A percentile compares a stretch with the other conserved stretches of the same genome.
Evolutionary conservation across 2,329 filamentous ascomycete genomes (phyloP).

Genomic region (Eutypella sp.): DNA sequence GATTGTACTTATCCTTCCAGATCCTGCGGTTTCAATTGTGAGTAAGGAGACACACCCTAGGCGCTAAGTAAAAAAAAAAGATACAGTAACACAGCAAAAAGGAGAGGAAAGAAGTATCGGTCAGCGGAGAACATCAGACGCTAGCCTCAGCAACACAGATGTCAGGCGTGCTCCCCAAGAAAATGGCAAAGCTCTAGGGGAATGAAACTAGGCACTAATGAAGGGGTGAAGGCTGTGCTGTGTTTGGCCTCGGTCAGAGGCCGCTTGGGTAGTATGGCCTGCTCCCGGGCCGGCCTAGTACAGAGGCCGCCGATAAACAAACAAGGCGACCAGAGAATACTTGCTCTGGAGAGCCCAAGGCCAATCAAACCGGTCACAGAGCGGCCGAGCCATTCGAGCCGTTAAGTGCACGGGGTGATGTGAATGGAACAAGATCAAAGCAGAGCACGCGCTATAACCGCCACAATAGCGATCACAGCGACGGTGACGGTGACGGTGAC

Average conservation of each 20-base stretch:
- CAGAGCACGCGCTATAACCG: no score
- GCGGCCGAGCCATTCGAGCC: no score
- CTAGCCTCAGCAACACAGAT: background rate
- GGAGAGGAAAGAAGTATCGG: background rate
- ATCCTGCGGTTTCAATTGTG: conserved; percentile 58
- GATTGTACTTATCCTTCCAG: conserved; percentile 93
- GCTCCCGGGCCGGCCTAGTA: background rate
- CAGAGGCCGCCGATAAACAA: conserved; percentile 9
- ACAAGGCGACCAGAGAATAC: conserved; percentile 19
- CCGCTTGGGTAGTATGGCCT: background rate
- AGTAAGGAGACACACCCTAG: conserved; percentile 15
- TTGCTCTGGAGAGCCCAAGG: conserved; percentile 15
- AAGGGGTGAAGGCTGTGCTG: background rate
- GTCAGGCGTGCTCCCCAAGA: background rate
- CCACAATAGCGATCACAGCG: no score
- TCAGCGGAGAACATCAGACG: background rate
- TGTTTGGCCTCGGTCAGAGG: background rate
- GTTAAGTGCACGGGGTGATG: conserved; percentile 19
- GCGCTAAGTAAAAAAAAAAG: background rate
- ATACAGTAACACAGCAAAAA: conserved; percentile 7
- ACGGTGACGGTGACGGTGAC: conserved; percentile 3
- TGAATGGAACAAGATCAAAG: conserved; percentile 13
- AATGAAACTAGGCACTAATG: background rate
- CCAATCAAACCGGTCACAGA: conserved; percentile 29
- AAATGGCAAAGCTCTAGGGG: background rate